Percentiles rank a stretch among this genome's conserved stretches.
phyloP scores from a whole-genome alignment of 108 stramenopile genomes.

The Cyclostephanos tholiformis region DNA sequence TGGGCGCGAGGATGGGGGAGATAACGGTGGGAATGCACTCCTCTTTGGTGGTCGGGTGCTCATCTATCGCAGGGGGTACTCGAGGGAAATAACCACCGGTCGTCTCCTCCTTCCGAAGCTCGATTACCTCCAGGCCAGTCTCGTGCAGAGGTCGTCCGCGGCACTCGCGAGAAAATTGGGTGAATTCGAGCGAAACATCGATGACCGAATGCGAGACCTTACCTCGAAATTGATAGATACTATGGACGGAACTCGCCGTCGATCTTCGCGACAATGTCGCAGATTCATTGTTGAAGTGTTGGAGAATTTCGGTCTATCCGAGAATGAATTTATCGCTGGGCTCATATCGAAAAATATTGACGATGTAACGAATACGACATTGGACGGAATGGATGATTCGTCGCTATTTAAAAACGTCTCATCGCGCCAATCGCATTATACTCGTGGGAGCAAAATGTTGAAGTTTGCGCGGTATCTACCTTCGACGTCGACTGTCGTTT shows the following conservation, averaged over 20 bases:
- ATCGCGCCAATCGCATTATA: neutral
- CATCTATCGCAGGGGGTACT: constrained; percentile 80
- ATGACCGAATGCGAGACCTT: constrained; percentile 7
- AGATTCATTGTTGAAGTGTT: constrained; percentile 9
- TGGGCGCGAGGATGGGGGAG: neutral
- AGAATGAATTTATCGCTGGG: constrained; percentile 15
- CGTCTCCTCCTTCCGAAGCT: constrained; percentile 76
- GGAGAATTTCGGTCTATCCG: constrained; percentile 15
- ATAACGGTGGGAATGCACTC: constrained; percentile 15
- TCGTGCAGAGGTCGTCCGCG: constrained; percentile 73
- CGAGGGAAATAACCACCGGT: constrained; percentile 69
- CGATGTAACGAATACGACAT: neutral
- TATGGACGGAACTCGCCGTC: neutral
- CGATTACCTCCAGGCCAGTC: constrained; percentile 82
- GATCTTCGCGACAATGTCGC: neutral
- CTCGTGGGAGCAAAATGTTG: constrained; percentile 49
- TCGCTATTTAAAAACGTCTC: neutral
- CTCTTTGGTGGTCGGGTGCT: constrained; percentile 73
- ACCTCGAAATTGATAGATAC: constrained; percentile 2
- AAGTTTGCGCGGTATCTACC: constrained; percentile 64
- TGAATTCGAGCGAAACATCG: constrained; percentile 34
- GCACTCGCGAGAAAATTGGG: constrained; percentile 50
- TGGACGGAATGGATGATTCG: neutral
- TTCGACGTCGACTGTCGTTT: constrained; percentile 20
- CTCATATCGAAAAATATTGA: constrained; percentile 4